These are phyloP conservation scores for Sclerotinia sclerotiorum DNA, from an alignment of 2,329 filamentous ascomycete genomes.

Conservation along the genomic window DNA sequence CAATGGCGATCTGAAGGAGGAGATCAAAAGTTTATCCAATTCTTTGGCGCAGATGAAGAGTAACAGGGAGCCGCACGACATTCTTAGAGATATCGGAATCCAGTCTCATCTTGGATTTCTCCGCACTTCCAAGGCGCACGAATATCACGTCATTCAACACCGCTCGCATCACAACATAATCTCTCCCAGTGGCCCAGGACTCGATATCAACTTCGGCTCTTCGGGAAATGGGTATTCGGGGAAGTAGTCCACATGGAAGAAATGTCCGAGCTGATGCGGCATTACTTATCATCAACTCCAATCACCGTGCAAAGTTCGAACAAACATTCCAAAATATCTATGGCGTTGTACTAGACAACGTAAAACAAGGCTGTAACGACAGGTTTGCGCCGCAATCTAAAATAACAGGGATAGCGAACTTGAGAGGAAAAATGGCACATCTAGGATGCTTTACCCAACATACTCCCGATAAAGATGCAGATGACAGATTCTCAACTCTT, in stretches of 20 bases:
- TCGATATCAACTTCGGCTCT: background rate
- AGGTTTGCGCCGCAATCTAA: background rate
- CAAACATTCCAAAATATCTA: background rate
- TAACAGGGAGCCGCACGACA: background rate
- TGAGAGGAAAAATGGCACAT: slow-evolving; percentile 2
- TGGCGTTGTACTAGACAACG: background rate
- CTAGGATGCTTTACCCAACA: background rate
- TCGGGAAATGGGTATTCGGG: no score
- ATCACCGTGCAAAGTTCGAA: background rate
- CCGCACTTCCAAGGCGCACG: background rate
- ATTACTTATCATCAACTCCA: background rate
- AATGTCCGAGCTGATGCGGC: slow-evolving; percentile 5
- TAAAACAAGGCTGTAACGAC: background rate
- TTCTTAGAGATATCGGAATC: slow-evolving; percentile 5
- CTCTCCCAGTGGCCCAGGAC: background rate
- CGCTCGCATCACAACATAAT: background rate
- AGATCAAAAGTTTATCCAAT: background rate
- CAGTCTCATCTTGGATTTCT: background rate
- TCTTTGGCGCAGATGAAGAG: background rate
- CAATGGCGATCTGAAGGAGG: background rate
- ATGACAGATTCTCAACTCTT: background rate
- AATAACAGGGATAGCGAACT: background rate
- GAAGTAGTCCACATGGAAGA: background rate
- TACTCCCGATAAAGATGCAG: background rate
- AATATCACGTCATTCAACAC: background rate